Evolutionary conservation across 345 rosid genomes (phyloP).

Genomic region (Physaria fendleri): DNA sequence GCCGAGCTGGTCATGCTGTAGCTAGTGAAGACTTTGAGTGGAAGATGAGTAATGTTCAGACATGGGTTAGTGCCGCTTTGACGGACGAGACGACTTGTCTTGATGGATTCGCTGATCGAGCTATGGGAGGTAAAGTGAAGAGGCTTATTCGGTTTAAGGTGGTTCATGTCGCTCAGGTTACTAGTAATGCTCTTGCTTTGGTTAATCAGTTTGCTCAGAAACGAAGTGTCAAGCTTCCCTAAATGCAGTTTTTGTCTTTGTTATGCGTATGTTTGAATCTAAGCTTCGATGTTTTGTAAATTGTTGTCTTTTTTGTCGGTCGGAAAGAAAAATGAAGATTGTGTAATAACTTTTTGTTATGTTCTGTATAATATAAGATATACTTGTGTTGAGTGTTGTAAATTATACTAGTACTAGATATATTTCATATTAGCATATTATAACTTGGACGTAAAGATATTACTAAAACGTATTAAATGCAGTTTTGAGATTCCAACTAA

Average conservation of each 20-base stretch:
- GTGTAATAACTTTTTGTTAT: conserved; percentile 7
- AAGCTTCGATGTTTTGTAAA: conserved; percentile 5
- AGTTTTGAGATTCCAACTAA: conserved; percentile 7
- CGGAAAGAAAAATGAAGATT: not conserved
- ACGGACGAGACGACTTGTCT: conserved; percentile 72
- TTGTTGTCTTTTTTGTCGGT: not conserved
- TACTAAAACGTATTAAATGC: not conserved
- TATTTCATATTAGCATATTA: not conserved
- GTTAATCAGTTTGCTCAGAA: conserved; percentile 61
- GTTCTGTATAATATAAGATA: conserved; percentile 20
- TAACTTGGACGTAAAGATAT: conserved; percentile 2
- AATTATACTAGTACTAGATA: too few relatives aligned
- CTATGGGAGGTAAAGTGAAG: conserved; percentile 56
- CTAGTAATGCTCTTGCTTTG: conserved; percentile 86
- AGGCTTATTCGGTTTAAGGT: conserved; percentile 42
- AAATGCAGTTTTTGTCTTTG: not conserved
- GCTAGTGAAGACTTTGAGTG: conserved; percentile 45
- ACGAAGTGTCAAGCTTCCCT: conserved; percentile 33
- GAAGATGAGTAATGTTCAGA: conserved; percentile 86
- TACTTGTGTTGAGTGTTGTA: too few relatives aligned
- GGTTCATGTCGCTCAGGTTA: conserved; percentile 56
- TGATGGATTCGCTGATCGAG: conserved; percentile 55
- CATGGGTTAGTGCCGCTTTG: conserved; percentile 93
- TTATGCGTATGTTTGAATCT: conserved; percentile 10
- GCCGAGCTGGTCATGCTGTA: conserved; percentile 37